Base-by-base conservation (phyloP, 208 protist genomes). In the Wallacemonas collosoma region DNA sequence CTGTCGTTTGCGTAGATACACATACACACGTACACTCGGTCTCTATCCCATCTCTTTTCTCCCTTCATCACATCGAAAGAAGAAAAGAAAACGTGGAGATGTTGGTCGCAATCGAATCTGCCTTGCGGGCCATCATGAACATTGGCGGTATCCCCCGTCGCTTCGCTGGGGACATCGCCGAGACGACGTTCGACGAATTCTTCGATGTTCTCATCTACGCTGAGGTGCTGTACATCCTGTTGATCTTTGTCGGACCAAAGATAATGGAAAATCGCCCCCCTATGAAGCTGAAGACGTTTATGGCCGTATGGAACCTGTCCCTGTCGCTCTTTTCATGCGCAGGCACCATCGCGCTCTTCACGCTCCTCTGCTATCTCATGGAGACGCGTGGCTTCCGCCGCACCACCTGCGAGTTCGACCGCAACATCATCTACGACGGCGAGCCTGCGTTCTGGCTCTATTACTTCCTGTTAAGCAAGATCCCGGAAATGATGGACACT, bases 401-500 rank as follows among this genome's bases (percentile, higher is more conserved):
- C 58, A 84, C 78, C 43, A 90, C 78, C 12, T 87, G 75, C 56
- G 43, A 61, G 3, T 87, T 87, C 55, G 77, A 86, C 64, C 63
- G 70, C 38, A 53, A 78, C 63, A 36, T 79, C 43, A 54, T 78
- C 57, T 90, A 86, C 75, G 83, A 90, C 47, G 85, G 82, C 44
- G 69, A 79, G 48, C 51, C 75, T 14, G 54, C 71, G 50, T 66
- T 90, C 68, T 66, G 77, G 87, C 54, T 96, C 56, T 82, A 85
- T 47, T 70, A 85, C 72, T 96, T 96, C 63, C 40, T 93, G 41
- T 62, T 94, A 3, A 89, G 80, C 53, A 97, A 97, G 71, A 93
- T 94, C n/a, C 90, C 90, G 0, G 90, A 97, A 78, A 84, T 95
- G 86, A 54, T 97, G 38, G 89, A 94, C 78, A 97, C 93, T 1